Percentiles rank a stretch among this genome's conserved stretches.
phyloP scores from a whole-genome alignment of 257 asterid genomes.

The Leptodermis oblonga region DNA sequence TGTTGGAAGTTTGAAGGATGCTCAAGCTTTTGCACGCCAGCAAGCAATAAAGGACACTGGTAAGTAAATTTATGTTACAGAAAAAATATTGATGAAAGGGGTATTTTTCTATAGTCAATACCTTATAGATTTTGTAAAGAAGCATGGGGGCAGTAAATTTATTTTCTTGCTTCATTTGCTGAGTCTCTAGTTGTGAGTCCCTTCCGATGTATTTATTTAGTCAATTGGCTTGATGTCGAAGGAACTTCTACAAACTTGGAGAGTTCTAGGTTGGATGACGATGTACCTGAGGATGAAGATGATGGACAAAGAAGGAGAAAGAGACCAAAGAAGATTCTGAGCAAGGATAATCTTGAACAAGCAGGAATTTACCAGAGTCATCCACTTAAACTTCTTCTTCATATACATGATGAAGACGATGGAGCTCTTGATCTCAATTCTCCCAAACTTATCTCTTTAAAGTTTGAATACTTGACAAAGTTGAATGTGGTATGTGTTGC shows the following conservation, averaged over 20 bases:
- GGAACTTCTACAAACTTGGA: conserved; percentile 54
- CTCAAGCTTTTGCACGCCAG: conserved; percentile 82
- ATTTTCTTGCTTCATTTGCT: neutral
- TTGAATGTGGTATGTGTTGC: conserved; percentile 80
- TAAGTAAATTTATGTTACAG: conserved; percentile 11
- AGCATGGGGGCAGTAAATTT: neutral
- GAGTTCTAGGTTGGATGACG: conserved; percentile 75
- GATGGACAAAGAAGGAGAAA: conserved; percentile 95
- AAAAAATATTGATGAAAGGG: neutral
- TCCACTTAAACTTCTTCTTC: conserved; percentile 81
- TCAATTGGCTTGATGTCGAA: conserved; percentile 17
- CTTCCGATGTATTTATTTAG: conserved; percentile 13
- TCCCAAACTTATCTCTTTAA: conserved; percentile 60
- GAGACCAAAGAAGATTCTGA: conserved; percentile 78
- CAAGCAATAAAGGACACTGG: conserved; percentile 78
- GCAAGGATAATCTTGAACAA: conserved; percentile 81
- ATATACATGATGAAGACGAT: conserved; percentile 54
- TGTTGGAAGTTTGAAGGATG: conserved; percentile 86
- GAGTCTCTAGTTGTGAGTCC: no score
- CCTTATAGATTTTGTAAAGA: neutral
- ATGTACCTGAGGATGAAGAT: conserved; percentile 78
- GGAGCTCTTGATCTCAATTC: conserved; percentile 41
- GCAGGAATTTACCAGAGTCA: conserved; percentile 81
- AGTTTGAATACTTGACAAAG: conserved; percentile 75
- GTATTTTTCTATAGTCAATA: neutral